Conservation (phyloP, 352 stramenopile species). For the Phytophthora multivora region DNA sequence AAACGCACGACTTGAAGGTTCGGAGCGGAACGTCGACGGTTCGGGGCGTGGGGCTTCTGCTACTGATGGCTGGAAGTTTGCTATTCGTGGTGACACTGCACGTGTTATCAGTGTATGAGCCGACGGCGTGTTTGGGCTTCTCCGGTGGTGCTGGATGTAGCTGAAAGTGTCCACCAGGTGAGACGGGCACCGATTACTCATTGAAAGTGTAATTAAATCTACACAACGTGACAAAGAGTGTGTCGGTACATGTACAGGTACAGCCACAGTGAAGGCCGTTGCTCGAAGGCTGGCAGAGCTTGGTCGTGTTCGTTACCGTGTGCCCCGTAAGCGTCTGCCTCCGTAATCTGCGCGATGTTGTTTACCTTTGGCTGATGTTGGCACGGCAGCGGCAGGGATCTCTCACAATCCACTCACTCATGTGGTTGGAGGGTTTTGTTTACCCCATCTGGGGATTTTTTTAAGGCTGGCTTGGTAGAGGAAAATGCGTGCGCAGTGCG, state of each 20-base stretch:
- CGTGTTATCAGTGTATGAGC: conserved; percentile 52
- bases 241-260: neutral
- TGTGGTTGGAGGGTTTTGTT: neutral
- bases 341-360: conserved; percentile 4
- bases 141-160: conserved; percentile 46
- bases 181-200: conserved; percentile 13
- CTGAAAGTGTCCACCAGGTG: neutral
- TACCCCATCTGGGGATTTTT: conserved; percentile 8
- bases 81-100: conserved; percentile 41
- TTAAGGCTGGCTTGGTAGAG: neutral
- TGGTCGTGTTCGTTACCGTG: neutral
- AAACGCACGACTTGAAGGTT: conserved; percentile 36
- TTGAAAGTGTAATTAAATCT: conserved; percentile 2
- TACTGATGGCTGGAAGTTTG: conserved; percentile 22
- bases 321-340: conserved; percentile 12
- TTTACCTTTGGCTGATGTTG: neutral
- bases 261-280: no score
- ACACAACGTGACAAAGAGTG: neutral
- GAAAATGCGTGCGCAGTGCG: neutral
- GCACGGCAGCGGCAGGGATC: no score
- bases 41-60: conserved; percentile 15
- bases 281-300: neutral
- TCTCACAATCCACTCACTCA: neutral
- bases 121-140: conserved; percentile 52
- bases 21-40: conserved; percentile 32